Percentiles rank a stretch among this genome's conserved stretches.
phyloP scores from a whole-genome alignment of 306 rosid species.

The Rubus idaeus region DNA sequence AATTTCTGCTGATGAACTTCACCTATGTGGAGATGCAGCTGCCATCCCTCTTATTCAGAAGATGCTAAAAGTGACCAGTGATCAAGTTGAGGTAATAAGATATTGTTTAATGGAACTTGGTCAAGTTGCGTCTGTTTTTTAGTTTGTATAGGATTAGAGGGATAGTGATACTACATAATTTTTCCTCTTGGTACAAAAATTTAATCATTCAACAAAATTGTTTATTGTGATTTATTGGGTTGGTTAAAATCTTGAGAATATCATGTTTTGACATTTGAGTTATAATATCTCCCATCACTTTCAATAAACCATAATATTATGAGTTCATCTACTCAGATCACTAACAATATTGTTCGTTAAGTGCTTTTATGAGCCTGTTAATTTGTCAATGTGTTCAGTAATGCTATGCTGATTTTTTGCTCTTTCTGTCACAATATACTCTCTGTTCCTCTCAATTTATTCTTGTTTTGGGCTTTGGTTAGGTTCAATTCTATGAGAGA shows the following conservation, averaged over 20 bases:
- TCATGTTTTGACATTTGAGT: background rate
- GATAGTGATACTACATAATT: background rate
- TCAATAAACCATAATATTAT: background rate
- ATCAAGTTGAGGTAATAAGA: conserved; percentile 71
- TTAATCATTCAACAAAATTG: background rate
- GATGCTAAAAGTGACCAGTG: conserved; percentile 71
- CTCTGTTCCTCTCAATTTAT: conserved; percentile 16
- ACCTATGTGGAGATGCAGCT: conserved; percentile 97
- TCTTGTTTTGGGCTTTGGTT: conserved; percentile 23
- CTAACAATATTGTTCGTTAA: conserved; percentile 9
- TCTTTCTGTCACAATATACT: conserved; percentile 22
- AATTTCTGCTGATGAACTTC: conserved; percentile 88
- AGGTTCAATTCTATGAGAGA: conserved; percentile 80
- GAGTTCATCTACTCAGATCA: background rate
- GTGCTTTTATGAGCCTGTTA: conserved; percentile 17
- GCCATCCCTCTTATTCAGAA: conserved; percentile 81
- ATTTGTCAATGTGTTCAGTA: conserved; percentile 13
- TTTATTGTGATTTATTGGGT: background rate
- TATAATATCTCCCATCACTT: background rate
- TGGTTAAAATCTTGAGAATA: background rate
- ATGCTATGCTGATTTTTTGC: conserved; percentile 23
- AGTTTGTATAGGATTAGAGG: conserved; percentile 2
- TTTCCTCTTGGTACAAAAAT: background rate
- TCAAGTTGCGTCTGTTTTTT: conserved; percentile 1
- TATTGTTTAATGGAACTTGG: background rate